Conservation (phyloP, 208 protist species). For the Leishmania lainsoni region DNA sequence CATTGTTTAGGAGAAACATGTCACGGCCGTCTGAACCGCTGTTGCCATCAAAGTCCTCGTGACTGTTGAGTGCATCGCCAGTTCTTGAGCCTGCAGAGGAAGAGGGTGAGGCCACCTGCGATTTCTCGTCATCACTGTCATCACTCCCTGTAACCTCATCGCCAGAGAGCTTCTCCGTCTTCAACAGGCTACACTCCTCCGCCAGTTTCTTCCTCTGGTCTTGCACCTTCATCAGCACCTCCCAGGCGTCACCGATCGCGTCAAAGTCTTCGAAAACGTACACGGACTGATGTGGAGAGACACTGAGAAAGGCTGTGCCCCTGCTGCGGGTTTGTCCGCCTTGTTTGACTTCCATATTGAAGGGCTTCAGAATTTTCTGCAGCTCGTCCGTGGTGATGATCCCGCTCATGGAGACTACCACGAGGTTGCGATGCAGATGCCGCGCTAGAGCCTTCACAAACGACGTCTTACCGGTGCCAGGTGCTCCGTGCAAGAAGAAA, state of each 20-base stretch:
- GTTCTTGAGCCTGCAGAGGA: neutral
- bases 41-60: conserved; percentile 24
- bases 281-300: conserved; percentile 57
- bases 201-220: conserved; percentile 8
- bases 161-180: neutral
- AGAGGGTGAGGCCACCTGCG: neutral
- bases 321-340: conserved; percentile 20
- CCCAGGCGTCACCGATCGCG: conserved; percentile 40
- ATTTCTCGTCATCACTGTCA: neutral
- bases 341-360: conserved; percentile 22
- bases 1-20: conserved; percentile 16
- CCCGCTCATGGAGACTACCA: conserved; percentile 66
- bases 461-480: conserved; percentile 95
- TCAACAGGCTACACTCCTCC: neutral
- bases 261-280: conserved; percentile 90
- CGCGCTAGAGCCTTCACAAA: conserved; percentile 86
- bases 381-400: conserved; percentile 77
- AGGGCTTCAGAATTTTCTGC: conserved; percentile 53
- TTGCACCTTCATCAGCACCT: conserved; percentile 12
- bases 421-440: conserved; percentile 69
- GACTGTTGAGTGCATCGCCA: neutral
- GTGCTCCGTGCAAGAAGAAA: conserved; percentile 89
- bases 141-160: neutral
- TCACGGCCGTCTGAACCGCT: conserved; percentile 11
- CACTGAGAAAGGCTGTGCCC: neutral